Percentiles rank a stretch among this genome's conserved stretches.
phyloP scores from a whole-genome alignment of 2,329 filamentous ascomycete species.

The Tympanopsis confertula region DNA sequence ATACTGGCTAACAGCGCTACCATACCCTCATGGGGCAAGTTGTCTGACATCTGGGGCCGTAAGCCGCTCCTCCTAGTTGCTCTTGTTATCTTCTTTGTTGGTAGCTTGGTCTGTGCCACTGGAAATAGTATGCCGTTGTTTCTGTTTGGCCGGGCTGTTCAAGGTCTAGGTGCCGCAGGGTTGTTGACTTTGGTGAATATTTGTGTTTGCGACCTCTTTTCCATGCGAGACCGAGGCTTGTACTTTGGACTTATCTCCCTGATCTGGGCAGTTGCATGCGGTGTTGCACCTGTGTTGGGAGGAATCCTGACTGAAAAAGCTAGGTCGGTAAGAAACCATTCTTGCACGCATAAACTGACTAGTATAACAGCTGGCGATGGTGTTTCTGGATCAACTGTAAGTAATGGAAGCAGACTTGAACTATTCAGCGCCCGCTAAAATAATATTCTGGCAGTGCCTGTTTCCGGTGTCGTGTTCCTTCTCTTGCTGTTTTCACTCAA shows the following conservation, averaged over 20 bases:
- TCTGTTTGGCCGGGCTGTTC: constrained; percentile 33
- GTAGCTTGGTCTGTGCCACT: constrained; percentile 25
- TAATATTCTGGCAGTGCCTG: constrained; percentile 5
- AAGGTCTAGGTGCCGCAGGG: constrained; percentile 38
- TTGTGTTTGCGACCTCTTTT: constrained; percentile 31
- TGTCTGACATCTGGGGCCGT: constrained; percentile 34
- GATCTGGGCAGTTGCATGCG: constrained; percentile 44
- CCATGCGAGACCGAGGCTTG: constrained; percentile 25
- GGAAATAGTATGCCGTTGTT: constrained; percentile 28
- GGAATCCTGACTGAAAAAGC: constrained; percentile 44
- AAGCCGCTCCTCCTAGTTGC: constrained; percentile 23
- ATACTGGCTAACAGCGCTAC: constrained; percentile 21
- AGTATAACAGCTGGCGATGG: constrained; percentile 44
- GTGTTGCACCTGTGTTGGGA: constrained; percentile 36
- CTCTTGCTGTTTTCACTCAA: constrained; percentile 41
- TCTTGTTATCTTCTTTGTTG: constrained; percentile 28
- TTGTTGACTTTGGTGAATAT: constrained; percentile 32
- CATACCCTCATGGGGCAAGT: constrained; percentile 32
- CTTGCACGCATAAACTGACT: too few species aligned
- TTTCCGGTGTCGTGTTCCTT: constrained; percentile 27
- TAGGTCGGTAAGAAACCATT: constrained; percentile 12
- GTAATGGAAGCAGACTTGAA: constrained; percentile 9
- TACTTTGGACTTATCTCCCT: constrained; percentile 23
- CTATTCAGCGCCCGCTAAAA: neutral
- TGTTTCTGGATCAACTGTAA: constrained; percentile 47